Conservation (phyloP, 495 filamentous ascomycete genomes). For the Penicillium lividum region DNA sequence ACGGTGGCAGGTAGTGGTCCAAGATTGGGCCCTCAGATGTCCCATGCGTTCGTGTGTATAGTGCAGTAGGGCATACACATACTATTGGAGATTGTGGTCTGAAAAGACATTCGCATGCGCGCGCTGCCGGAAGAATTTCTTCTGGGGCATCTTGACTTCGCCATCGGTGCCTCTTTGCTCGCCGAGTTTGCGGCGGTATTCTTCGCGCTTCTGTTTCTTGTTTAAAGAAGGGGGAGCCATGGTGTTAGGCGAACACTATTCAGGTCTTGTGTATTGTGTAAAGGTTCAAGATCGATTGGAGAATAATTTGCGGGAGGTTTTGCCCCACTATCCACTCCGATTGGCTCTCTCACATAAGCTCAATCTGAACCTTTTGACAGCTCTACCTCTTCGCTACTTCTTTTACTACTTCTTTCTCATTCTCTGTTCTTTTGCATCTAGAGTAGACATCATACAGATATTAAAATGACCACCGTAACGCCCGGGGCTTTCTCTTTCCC, state of each 20-base stretch:
- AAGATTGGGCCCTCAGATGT: not conserved
- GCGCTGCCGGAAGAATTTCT: constrained; percentile 93
- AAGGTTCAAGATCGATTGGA: constrained; percentile 9
- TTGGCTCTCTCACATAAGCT: constrained; percentile 17
- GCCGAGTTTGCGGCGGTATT: constrained; percentile 57
- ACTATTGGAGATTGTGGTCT: constrained; percentile 88
- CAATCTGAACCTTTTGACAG: constrained; percentile 2
- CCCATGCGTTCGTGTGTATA: not conserved
- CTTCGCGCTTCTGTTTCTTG: constrained; percentile 73
- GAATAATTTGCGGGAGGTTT: constrained; percentile 25
- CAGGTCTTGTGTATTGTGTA: not conserved
- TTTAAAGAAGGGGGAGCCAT: constrained; percentile 55
- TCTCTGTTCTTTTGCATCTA: not conserved
- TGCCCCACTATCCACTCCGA: constrained; percentile 17
- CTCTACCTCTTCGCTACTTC: constrained; percentile 6
- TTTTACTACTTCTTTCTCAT: not conserved
- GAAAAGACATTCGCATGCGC: constrained; percentile 98
- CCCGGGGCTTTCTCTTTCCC: constrained; percentile 40
- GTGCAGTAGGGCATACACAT: constrained; percentile 30
- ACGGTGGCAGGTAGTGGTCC: not conserved
- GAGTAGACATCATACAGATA: not conserved
- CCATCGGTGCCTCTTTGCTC: constrained; percentile 24
- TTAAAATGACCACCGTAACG: constrained; percentile 19
- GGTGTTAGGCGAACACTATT: constrained; percentile 1
- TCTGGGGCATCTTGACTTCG: constrained; percentile 67